A percentile compares a stretch with the other conserved stretches of the same genome.
phyloP scores from a whole-genome alignment of 2,329 filamentous ascomycete genomes.

The Trichoderma sp. region DNA sequence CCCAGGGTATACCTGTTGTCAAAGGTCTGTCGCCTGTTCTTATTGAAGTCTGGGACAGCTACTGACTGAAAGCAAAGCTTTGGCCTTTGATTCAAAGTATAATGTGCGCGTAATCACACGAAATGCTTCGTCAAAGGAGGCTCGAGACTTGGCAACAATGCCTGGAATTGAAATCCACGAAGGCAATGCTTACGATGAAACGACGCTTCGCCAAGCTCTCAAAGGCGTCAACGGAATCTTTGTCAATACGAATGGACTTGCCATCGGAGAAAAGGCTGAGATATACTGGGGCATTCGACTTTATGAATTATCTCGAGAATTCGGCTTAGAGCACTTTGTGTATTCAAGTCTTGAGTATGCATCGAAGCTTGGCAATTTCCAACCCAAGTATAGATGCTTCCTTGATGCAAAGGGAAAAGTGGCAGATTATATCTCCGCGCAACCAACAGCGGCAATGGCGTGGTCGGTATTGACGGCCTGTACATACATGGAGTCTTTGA shows the following conservation, averaged over 20 bases:
- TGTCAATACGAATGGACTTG: constrained; percentile 5
- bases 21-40: neutral
- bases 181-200: neutral
- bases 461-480: neutral
- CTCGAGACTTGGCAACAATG: neutral
- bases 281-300: constrained; percentile 2
- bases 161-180: neutral
- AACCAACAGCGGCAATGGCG: neutral
- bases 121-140: neutral
- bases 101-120: neutral
- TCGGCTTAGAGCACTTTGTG: neutral
- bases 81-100: neutral
- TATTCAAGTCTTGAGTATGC: constrained; percentile 1
- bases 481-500: neutral
- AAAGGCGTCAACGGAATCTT: neutral
- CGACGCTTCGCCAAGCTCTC: neutral
- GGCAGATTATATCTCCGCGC: neutral
- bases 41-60: neutral
- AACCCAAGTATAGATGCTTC: neutral
- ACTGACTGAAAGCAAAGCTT: neutral
- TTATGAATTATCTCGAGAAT: constrained; percentile 1
- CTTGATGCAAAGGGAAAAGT: constrained; percentile 1
- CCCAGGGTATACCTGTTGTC: neutral
- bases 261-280: constrained; percentile 6
- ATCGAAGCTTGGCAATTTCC: neutral